These are phyloP conservation scores for Penicillium daleae DNA, from an alignment of 495 filamentous ascomycete species.

Conservation along the genomic window DNA sequence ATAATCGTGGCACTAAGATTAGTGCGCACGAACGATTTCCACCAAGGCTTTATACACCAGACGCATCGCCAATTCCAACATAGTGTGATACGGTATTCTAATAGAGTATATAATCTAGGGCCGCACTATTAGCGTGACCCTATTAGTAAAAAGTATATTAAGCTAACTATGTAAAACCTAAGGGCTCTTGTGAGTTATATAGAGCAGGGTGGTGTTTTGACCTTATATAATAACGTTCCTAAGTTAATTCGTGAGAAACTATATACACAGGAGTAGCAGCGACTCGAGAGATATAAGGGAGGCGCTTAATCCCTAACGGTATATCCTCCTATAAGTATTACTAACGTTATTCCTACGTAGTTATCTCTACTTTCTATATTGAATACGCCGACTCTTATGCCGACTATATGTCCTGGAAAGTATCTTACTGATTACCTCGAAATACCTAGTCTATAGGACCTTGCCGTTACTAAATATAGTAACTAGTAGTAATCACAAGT, in stretches of 20 bases:
- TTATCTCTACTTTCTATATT: slow-evolving; percentile 10
- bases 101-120: slow-evolving; percentile 5
- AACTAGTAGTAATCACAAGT: slow-evolving; percentile 29
- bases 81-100: slow-evolving; percentile 5
- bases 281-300: slow-evolving; percentile 10
- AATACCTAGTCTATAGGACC: slow-evolving; percentile 13
- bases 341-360: slow-evolving; percentile 12
- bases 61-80: too few species aligned
- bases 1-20: too few species aligned
- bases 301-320: neutral
- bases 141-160: slow-evolving; percentile 9
- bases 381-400: slow-evolving; percentile 1
- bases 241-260: slow-evolving; percentile 10
- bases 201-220: slow-evolving; percentile 5
- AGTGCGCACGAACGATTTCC: too few species aligned
- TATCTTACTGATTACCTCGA: slow-evolving; percentile 1
- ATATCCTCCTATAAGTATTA: slow-evolving; percentile 13
- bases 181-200: slow-evolving; percentile 9
- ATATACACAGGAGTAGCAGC: slow-evolving; percentile 11
- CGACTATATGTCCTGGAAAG: slow-evolving; percentile 2
- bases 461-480: slow-evolving; percentile 23
- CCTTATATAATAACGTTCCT: slow-evolving; percentile 4
- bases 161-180: slow-evolving; percentile 4
- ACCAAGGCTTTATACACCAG: too few species aligned
- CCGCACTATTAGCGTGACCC: slow-evolving; percentile 9